Evolutionary conservation across 768 basidiomycete genomes (phyloP).

Genomic region (Amanita inopinata): DNA sequence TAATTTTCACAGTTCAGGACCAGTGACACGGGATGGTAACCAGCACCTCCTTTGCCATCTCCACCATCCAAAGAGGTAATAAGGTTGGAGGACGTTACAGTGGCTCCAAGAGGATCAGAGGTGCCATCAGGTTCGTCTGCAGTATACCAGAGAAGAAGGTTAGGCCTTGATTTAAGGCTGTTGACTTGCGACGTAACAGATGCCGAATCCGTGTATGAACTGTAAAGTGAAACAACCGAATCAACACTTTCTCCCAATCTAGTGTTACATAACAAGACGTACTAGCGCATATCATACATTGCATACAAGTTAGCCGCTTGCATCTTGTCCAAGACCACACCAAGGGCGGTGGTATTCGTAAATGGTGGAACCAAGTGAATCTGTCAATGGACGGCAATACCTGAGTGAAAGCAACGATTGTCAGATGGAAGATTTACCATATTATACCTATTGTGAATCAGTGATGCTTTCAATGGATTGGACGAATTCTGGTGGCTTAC

Average conservation of each 20-base stretch:
- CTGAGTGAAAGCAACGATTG: constrained; percentile 13
- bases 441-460: constrained; percentile 35
- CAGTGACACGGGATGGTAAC: constrained; percentile 58
- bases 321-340: constrained; percentile 57
- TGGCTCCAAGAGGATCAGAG: constrained; percentile 55
- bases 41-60: constrained; percentile 35
- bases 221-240: constrained; percentile 16
- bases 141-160: constrained; percentile 67
- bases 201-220: constrained; percentile 56
- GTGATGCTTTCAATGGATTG: no score
- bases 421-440: constrained; percentile 22
- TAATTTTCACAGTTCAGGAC: constrained; percentile 63
- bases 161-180: constrained; percentile 52
- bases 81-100: constrained; percentile 39
- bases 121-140: constrained; percentile 70
- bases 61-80: constrained; percentile 51
- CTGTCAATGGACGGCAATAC: constrained; percentile 24
- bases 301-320: constrained; percentile 59
- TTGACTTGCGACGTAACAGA: constrained; percentile 62
- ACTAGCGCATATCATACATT: constrained; percentile 79
- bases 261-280: no score
- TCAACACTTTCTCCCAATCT: no score
- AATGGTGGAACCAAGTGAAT: constrained; percentile 68
- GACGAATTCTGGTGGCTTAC: no score
- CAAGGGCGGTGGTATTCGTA: constrained; percentile 45